Evolutionary conservation across 1,139 yeast species (phyloP).

Genomic region (Pichia cactophila): DNA sequence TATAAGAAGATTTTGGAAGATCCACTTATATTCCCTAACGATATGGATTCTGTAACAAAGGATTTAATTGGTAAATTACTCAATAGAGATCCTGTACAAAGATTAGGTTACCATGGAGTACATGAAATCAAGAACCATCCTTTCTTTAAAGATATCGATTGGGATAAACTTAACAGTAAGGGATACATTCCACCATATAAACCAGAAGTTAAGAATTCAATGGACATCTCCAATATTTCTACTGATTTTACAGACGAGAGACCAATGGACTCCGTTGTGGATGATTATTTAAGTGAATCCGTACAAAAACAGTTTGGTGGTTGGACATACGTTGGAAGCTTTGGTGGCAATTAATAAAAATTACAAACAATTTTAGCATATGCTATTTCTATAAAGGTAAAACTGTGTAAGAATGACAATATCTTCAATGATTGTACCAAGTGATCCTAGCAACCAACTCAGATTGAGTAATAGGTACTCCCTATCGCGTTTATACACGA

Average conservation of each 20-base stretch:
- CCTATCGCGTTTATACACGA: constrained; percentile 55
- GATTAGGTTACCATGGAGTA: constrained; percentile 78
- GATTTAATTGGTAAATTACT: constrained; percentile 69
- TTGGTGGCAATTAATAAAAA: constrained; percentile 7
- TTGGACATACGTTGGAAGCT: constrained; percentile 87
- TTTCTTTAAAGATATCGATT: constrained; percentile 85
- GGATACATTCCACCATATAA: constrained; percentile 94
- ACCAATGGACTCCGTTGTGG: constrained; percentile 94
- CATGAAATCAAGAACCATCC: constrained; percentile 77
- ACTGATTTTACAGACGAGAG: constrained; percentile 87
- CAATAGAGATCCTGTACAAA: constrained; percentile 74
- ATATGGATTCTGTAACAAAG: constrained; percentile 83
- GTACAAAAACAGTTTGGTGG: constrained; percentile 98
- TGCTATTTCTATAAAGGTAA: constrained; percentile 40
- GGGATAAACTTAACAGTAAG: constrained; percentile 78
- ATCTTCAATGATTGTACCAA: constrained; percentile 70
- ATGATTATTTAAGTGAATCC: constrained; percentile 78
- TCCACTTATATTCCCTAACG: constrained; percentile 81
- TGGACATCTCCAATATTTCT: constrained; percentile 90
- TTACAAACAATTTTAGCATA: not conserved
- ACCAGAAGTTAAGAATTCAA: constrained; percentile 80
- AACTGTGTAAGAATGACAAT: constrained; percentile 56
- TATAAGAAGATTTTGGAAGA: constrained; percentile 86
- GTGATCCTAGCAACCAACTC: constrained; percentile 69
- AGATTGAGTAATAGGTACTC: constrained; percentile 55